Percentiles rank a stretch among this genome's conserved stretches.
Conservation (phyloP, 441 rosid genomes). For the Rhodomyrtus psidioides region DNA sequence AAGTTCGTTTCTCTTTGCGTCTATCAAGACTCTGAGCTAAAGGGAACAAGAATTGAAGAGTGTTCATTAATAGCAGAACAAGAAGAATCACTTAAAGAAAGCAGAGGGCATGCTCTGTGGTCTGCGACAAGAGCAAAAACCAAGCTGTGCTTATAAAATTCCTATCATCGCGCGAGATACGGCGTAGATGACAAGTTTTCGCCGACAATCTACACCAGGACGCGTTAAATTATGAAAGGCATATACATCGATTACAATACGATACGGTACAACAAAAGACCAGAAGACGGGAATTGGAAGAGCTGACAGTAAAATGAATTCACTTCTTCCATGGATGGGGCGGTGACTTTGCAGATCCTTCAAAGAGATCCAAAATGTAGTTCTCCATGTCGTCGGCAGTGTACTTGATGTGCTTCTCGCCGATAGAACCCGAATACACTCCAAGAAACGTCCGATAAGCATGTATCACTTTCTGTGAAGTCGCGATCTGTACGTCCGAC, state of each 20-base stretch:
- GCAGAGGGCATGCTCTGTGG: not conserved
- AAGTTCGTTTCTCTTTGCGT: too few species aligned
- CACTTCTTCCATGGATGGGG: conserved; percentile 6
- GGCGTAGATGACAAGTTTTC: not conserved
- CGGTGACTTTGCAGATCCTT: not conserved
- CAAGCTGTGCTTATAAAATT: not conserved
- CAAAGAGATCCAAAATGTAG: conserved; percentile 6
- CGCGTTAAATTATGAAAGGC: not conserved
- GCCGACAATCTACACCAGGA: not conserved
- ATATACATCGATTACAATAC: not conserved
- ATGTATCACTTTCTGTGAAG: conserved; percentile 5
- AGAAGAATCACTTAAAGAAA: not conserved
- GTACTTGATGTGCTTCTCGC: conserved; percentile 12
- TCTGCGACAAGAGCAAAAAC: not conserved
- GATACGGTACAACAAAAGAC: not conserved
- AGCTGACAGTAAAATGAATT: not conserved
- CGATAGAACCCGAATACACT: not conserved
- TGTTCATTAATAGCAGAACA: not conserved
- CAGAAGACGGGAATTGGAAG: not conserved
- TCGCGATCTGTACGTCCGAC: conserved; percentile 6
- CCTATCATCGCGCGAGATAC: not conserved
- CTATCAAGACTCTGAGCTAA: not conserved
- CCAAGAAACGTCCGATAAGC: conserved; percentile 6
- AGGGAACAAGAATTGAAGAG: not conserved
- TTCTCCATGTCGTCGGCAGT: conserved; percentile 7